phyloP scores from a whole-genome alignment of 306 rosid species.

The Trifolium repens region DNA sequence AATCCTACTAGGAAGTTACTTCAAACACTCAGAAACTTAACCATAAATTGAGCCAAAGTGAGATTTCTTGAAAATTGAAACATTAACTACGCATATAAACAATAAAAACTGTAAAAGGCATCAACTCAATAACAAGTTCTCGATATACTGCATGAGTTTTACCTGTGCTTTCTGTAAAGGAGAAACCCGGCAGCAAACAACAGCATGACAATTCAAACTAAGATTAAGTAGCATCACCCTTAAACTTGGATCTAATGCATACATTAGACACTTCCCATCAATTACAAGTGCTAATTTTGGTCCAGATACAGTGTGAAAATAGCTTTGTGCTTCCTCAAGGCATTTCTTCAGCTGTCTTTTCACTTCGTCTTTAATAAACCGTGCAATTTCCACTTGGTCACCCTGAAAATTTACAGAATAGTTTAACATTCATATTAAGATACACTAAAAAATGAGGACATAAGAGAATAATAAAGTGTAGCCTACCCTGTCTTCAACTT shows the following conservation, averaged over 20 bases:
- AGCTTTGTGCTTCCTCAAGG: conserved; percentile 77
- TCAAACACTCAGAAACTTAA: conserved; percentile 26
- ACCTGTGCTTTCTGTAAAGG: conserved; percentile 99
- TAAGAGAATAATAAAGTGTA: conserved; percentile 3
- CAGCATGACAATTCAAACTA: conserved; percentile 89
- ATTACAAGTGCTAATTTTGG: conserved; percentile 93
- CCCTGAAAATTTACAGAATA: conserved; percentile 59
- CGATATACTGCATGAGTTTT: conserved; percentile 35
- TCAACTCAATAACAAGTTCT: conserved; percentile 22
- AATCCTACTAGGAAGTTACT: conserved; percentile 18
- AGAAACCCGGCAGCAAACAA: conserved; percentile 99
- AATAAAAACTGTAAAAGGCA: conserved; percentile 9
- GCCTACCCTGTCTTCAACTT: conserved; percentile 88
- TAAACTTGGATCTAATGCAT: conserved; percentile 89
- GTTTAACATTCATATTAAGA: conserved; percentile 5
- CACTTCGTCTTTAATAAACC: conserved; percentile 86
- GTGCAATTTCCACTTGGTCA: conserved; percentile 93
- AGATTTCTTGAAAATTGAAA: conserved; percentile 28
- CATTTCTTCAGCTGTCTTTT: conserved; percentile 69
- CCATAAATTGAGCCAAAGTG: conserved; percentile 27
- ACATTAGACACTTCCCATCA: conserved; percentile 95
- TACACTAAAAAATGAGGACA: conserved; percentile 26
- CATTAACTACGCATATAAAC: conserved; percentile 24
- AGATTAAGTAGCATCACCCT: conserved; percentile 82
- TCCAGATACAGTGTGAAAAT: conserved; percentile 57